phyloP scores from a whole-genome alignment of 2,329 filamentous ascomycete species.

The Akanthomyces dipterigenus region DNA sequence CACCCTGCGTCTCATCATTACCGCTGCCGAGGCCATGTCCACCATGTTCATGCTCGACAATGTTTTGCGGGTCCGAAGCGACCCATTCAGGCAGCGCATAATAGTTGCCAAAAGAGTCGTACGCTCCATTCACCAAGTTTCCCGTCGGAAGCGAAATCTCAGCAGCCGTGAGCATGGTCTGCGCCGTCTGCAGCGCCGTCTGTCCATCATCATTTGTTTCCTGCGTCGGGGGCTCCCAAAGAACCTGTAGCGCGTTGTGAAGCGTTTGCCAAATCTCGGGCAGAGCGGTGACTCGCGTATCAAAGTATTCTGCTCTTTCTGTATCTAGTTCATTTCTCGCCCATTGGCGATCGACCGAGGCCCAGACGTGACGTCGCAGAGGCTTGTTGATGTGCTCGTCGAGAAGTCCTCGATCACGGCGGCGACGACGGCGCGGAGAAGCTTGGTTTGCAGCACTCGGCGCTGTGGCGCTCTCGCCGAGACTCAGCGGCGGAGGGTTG shows the following conservation, averaged over 20 bases:
- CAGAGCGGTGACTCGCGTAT: slow-evolving; percentile 74
- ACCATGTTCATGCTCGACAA: slow-evolving; percentile 32
- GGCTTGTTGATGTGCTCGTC: slow-evolving; percentile 65
- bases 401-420: slow-evolving; percentile 36
- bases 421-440: slow-evolving; percentile 24
- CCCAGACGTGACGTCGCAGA: slow-evolving; percentile 60
- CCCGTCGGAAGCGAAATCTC: slow-evolving; percentile 70
- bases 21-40: slow-evolving; percentile 27
- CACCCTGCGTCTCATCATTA: slow-evolving; percentile 30
- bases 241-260: slow-evolving; percentile 56
- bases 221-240: slow-evolving; percentile 51
- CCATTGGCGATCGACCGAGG: slow-evolving; percentile 57
- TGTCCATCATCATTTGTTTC: slow-evolving; percentile 21
- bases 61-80: slow-evolving; percentile 58
- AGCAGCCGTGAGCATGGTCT: slow-evolving; percentile 72
- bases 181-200: slow-evolving; percentile 57
- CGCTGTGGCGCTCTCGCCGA: slow-evolving; percentile 25
- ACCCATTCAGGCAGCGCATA: slow-evolving; percentile 64
- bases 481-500: slow-evolving; percentile 34
- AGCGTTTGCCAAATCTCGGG: slow-evolving; percentile 76
- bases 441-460: slow-evolving; percentile 16
- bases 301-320: slow-evolving; percentile 80
- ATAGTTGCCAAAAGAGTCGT: slow-evolving; percentile 63
- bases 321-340: slow-evolving; percentile 60
- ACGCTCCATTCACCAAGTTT: slow-evolving; percentile 63